These are phyloP conservation scores for Candida coleopterorum DNA, from an alignment of 805 yeast species.

Conservation along the genomic window DNA sequence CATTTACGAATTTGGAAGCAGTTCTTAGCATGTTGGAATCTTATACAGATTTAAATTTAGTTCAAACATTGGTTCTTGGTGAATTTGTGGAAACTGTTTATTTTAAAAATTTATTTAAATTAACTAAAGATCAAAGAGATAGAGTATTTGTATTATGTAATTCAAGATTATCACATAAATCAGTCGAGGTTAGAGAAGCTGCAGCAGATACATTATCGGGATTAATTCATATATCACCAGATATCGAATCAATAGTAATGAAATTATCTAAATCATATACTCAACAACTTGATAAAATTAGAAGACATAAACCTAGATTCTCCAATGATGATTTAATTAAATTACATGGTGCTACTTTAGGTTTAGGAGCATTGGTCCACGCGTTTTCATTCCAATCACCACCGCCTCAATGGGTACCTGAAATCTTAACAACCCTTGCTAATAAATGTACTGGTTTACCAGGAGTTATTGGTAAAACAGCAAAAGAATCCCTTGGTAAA, in stretches of 20 bases:
- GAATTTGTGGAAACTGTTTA: conserved; percentile 67
- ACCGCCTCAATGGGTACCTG: conserved; percentile 87
- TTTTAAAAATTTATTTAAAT: conserved; percentile 58
- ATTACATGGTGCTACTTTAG: conserved; percentile 83
- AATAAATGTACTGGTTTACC: conserved; percentile 65
- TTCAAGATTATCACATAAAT: conserved; percentile 52
- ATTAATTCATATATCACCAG: conserved; percentile 61
- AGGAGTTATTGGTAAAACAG: conserved; percentile 78
- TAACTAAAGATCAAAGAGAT: conserved; percentile 44
- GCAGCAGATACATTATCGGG: conserved; percentile 77
- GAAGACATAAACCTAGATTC: conserved; percentile 28
- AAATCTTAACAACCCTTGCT: conserved; percentile 63
- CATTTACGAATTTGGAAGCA: conserved; percentile 20
- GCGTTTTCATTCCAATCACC: conserved; percentile 92
- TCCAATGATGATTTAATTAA: conserved; percentile 39
- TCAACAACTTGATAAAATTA: conserved; percentile 35
- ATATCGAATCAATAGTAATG: conserved; percentile 37
- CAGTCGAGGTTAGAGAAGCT: conserved; percentile 69
- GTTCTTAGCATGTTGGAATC: conserved; percentile 38
- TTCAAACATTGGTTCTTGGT: conserved; percentile 62
- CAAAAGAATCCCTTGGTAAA: conserved; percentile 73
- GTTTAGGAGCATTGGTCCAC: conserved; percentile 79
- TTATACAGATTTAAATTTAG: conserved; percentile 27
- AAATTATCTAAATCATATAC: conserved; percentile 30
- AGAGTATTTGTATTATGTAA: conserved; percentile 49